phyloP scores from a whole-genome alignment of 2,329 filamentous ascomycete species.

The Dothideomycetidae sp. region DNA sequence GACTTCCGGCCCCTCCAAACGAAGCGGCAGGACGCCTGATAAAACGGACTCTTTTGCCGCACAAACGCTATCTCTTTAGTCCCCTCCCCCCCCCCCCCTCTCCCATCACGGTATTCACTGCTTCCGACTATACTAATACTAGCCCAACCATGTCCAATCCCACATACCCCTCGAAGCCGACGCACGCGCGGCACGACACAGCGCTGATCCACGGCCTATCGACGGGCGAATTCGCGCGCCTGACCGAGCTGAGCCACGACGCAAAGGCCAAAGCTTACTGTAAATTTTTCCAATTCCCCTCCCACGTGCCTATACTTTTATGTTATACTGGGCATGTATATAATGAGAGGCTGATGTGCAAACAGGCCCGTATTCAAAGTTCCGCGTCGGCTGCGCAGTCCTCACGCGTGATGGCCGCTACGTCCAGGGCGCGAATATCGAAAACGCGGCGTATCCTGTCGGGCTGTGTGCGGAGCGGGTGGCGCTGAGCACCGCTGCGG shows the following conservation, averaged over 20 bases:
- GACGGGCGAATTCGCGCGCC: constrained; percentile 46
- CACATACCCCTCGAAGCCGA: constrained; percentile 18
- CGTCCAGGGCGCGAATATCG: constrained; percentile 65
- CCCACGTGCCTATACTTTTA: background rate
- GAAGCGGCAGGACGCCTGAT: too few species aligned
- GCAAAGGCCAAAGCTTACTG: constrained; percentile 76
- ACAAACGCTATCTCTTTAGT: too few species aligned
- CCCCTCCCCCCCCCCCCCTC: background rate
- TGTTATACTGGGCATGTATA: background rate
- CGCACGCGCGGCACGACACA: constrained; percentile 25
- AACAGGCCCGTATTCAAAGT: constrained; percentile 71
- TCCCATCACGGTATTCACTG: background rate
- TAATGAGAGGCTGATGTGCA: background rate
- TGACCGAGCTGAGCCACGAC: constrained; percentile 48
- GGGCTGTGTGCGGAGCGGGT: constrained; percentile 92
- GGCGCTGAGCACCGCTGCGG: constrained; percentile 69
- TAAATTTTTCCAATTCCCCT: constrained; percentile 24
- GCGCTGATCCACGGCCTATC: constrained; percentile 41
- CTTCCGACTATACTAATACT: background rate
- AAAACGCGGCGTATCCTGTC: constrained; percentile 86
- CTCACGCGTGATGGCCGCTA: constrained; percentile 43
- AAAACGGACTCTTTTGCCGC: too few species aligned
- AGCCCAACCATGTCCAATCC: constrained; percentile 22
- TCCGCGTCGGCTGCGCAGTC: constrained; percentile 75
- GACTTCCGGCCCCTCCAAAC: too few species aligned